Evolutionary conservation across 2,329 filamentous ascomycete species (phyloP), one percentile per base, ranked within the genome.

Genomic region (Aspergillus transmontanensis): DNA sequence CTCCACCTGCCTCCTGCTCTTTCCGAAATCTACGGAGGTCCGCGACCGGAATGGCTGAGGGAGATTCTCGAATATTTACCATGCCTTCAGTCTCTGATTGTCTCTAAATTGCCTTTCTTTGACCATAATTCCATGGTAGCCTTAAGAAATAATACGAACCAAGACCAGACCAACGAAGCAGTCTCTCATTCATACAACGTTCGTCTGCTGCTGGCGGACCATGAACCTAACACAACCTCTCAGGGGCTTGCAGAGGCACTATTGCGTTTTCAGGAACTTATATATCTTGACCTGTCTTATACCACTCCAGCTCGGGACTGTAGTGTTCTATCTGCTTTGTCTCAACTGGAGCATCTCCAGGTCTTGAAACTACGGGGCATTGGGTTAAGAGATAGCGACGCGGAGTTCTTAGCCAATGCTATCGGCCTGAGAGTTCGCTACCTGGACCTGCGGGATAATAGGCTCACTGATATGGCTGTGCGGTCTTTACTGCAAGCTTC

Each of bases 11-110:
- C 86, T 4, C 85, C 86, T 4, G 86, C 86, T 2, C 80, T 87
- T 63, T 85, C 85, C 2, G 86, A 88, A 70, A 82, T 88, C 32
- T 88, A 88, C 70, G 85, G 83, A 62, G 85, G 85, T 16, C 86
- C 85, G 1, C 82, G 85, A 61, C 78, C 83, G 3, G 84, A 84
- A 62, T 89, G 87, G 87, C 75, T 89, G 43, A 79, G 83, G 56
- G 86, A 88, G 63, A 79, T 88, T 5, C 78, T 89, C 26, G 84
- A 87, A 59, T 81, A 79, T 59, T 76, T 89, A 23, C 87, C 87
- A 3, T 82, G 83, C 58, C 75, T 89, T 19, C 87, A 89, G 67
- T 86, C 84, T 1, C 75, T 89, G 56, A 81, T 88, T 62, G 86
- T 89, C 12, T 82, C 85, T 19, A 82, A 81, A 34, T 73, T 89